Base-by-base conservation (phyloP, 2,329 filamentous ascomycete species). In the Rugonectria rugulosa region DNA sequence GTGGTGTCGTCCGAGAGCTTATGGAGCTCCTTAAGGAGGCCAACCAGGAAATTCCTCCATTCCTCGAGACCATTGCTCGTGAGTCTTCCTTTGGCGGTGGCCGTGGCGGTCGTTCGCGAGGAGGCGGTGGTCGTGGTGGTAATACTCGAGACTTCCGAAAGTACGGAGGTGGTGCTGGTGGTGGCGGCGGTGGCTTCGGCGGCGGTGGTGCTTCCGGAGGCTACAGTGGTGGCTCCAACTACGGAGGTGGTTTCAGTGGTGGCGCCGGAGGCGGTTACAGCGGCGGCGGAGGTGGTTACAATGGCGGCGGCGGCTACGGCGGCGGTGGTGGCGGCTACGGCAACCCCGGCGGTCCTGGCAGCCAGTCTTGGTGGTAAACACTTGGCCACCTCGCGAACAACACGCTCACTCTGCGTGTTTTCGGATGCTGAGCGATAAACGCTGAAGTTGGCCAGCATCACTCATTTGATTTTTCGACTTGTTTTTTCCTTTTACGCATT, bases 11-110 rank as follows among this genome's bases (percentile, higher is more conserved):
- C 63, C 90, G 95, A 66, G 95, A 98, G 69, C 87, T 99, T 59
- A 86, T 99, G 68, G 95, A 99, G n/a, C 87, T 99, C 23, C 86
- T 99, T 66, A 98, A 98, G 84, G 95, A 99, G 77, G 95, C 95
- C 65, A 96, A 99, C 81, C 95, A 99, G 77, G 95, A 99, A 72
- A 86, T 98, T 61, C 95, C 95, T 26, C 74, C 84, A 42, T 99
- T 98, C 86, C 84, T 99, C 58, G 95, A 99, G 84, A 96, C 90
- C 72, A 97, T 99, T 77, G 94, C 95, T 69, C 92, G 95, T 62
- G 95, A 99, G 79, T 90, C 92, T 62, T 90, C 90, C 68, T 97
- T 87, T 66, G 91, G 91, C 54, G 89, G 53, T 42, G 76, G 88
- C 43, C 79, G 88, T 52, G 77, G 88, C 51, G 81, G 88, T 56